Conservation (phyloP, 768 basidiomycete genomes). For the Mrakia gelida region DNA sequence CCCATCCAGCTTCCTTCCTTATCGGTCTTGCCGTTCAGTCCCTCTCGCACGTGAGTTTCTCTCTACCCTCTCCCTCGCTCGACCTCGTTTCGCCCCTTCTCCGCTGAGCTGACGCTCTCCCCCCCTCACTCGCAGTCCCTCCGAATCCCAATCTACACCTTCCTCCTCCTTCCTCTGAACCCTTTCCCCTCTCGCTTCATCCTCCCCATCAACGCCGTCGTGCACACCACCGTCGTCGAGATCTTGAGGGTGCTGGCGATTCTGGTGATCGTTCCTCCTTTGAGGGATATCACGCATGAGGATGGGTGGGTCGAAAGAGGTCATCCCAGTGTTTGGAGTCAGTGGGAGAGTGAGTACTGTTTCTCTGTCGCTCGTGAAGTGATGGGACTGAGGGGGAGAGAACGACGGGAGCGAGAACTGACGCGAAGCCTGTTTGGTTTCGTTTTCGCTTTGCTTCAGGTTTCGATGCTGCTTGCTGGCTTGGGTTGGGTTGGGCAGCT, state of each 20-base stretch:
- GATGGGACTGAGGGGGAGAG: no score
- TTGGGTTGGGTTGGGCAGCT: constrained; percentile 28
- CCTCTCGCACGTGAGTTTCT: constrained; percentile 24
- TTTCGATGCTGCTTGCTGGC: constrained; percentile 21
- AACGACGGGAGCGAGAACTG: no score
- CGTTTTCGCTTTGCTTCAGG: neutral
- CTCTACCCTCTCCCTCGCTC: no score
- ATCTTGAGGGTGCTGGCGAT: constrained; percentile 1
- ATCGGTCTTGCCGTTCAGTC: constrained; percentile 26
- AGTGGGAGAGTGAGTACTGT: neutral
- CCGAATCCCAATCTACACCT: constrained; percentile 25
- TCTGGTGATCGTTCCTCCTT: constrained; percentile 6
- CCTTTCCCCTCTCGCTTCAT: constrained; percentile 14
- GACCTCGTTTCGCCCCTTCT: no score
- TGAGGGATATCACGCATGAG: constrained; percentile 2
- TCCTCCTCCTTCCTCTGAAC: constrained; percentile 12
- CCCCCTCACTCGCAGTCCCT: constrained; percentile 14
- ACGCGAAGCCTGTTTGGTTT: neutral
- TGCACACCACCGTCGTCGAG: constrained; percentile 22
- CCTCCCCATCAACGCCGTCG: neutral
- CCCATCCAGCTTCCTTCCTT: neutral
- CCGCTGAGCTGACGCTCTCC: neutral
- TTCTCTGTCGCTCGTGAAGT: neutral
- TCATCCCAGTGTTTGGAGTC: constrained; percentile 23
- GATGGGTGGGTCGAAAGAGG: constrained; percentile 3